A percentile compares a stretch with the other conserved stretches of the same genome.
These are phyloP conservation scores for Penicillium sp. DNA, from an alignment of 2,329 filamentous ascomycete genomes.

Conservation along the genomic window DNA sequence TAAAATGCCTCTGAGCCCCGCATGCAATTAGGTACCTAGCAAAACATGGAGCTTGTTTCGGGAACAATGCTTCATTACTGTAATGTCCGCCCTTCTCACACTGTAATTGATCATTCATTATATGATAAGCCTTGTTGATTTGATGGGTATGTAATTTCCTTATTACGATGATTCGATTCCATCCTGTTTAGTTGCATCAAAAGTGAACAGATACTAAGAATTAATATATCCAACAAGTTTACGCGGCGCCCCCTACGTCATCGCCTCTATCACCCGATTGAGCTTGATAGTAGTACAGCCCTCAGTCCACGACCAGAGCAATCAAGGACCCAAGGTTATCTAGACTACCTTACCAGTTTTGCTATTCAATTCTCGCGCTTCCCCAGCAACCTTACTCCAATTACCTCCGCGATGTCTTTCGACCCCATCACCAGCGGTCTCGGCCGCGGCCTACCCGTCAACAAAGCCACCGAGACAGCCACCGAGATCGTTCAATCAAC, in stretches of 20 bases:
- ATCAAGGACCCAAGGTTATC: not conserved
- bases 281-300: conserved; percentile 11
- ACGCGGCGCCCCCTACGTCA: conserved; percentile 34
- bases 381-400: not conserved
- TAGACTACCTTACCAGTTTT: not conserved
- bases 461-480: conserved; percentile 25
- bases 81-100: not conserved
- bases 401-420: conserved; percentile 33
- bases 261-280: conserved; percentile 12
- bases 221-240: conserved; percentile 34
- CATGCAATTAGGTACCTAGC: not conserved
- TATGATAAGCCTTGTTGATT: not conserved
- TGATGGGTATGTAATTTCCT: not conserved
- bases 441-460: conserved; percentile 27
- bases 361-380: not conserved
- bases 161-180: not conserved
- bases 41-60: not conserved
- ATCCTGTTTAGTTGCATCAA: conserved; percentile 16
- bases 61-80: too few species aligned
- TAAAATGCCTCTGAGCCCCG: too few species aligned
- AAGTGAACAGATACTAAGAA: conserved; percentile 14
- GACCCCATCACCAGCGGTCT: conserved; percentile 34
- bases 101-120: not conserved
- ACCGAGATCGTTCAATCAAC: conserved; percentile 26
- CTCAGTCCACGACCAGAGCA: not conserved